Evolutionary conservation across 306 rosid genomes (phyloP).

Genomic region (Betula pendula): DNA sequence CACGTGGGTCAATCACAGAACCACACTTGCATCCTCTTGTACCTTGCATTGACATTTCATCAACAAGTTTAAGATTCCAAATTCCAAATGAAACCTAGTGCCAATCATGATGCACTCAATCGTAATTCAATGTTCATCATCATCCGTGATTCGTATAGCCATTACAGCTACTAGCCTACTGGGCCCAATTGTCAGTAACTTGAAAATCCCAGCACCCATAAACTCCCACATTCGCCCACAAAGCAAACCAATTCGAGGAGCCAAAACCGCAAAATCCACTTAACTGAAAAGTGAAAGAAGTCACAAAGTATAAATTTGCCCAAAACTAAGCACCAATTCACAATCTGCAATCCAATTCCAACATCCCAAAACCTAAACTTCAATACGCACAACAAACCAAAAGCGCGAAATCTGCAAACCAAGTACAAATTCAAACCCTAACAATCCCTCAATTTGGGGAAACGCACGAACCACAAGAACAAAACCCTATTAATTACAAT

Average conservation of each 20-base stretch:
- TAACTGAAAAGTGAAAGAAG: background rate
- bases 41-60: background rate
- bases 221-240: background rate
- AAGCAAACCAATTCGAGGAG: background rate
- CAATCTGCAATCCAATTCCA: background rate
- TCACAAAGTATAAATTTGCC: background rate
- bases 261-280: background rate
- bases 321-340: background rate
- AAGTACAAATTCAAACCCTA: constrained; percentile 45
- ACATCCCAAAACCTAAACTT: constrained; percentile 19
- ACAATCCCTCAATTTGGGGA: constrained; percentile 19
- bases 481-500: constrained; percentile 12
- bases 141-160: background rate
- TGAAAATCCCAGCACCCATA: background rate
- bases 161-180: background rate
- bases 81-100: background rate
- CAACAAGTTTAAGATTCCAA: background rate
- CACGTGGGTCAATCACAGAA: background rate
- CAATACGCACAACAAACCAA: background rate
- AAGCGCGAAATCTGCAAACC: background rate
- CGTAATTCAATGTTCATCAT: background rate
- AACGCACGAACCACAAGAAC: background rate
- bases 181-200: background rate
- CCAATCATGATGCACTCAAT: background rate
- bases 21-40: background rate